phyloP scores from a whole-genome alignment of 2,329 filamentous ascomycete genomes.

The Fusarium setosum region DNA sequence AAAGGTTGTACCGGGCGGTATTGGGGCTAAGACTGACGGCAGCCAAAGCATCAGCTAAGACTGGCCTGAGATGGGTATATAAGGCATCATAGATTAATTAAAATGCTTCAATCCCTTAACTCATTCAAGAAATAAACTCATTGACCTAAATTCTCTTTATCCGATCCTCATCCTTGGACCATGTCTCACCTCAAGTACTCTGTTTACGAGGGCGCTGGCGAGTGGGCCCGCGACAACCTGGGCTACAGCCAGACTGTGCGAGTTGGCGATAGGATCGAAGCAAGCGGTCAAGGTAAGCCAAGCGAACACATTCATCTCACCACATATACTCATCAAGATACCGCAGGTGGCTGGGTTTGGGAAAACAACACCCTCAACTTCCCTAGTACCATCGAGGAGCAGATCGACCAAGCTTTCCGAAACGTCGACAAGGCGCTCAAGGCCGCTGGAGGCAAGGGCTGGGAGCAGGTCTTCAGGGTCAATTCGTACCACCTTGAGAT shows the following conservation, averaged over 20 bases:
- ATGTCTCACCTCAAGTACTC: conserved; percentile 48
- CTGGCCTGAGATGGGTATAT: neutral
- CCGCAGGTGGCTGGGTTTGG: conserved; percentile 45
- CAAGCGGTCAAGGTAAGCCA: conserved; percentile 57
- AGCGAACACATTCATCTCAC: too few relatives aligned
- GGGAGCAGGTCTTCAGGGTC: conserved; percentile 61
- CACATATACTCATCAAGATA: neutral
- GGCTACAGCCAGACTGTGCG: conserved; percentile 61
- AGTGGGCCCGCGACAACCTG: conserved; percentile 46
- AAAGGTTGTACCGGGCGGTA: neutral
- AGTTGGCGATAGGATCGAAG: conserved; percentile 59
- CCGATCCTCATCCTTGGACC: accelerated
- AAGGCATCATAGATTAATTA: neutral
- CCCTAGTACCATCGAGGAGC: conserved; percentile 48
- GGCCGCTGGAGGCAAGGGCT: conserved; percentile 64
- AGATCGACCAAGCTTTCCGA: conserved; percentile 62
- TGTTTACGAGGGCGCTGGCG: conserved; percentile 43
- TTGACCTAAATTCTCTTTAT: accelerated
- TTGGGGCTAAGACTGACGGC: neutral
- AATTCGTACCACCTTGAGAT: conserved; percentile 56
- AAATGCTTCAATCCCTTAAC: neutral
- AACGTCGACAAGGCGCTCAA: conserved; percentile 64
- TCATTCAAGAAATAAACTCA: too few relatives aligned
- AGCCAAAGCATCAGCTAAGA: neutral
- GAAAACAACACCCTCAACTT: conserved; percentile 44